Conservation (phyloP, 2,329 filamentous ascomycete species). For the Pseudopithomyces maydicus region DNA sequence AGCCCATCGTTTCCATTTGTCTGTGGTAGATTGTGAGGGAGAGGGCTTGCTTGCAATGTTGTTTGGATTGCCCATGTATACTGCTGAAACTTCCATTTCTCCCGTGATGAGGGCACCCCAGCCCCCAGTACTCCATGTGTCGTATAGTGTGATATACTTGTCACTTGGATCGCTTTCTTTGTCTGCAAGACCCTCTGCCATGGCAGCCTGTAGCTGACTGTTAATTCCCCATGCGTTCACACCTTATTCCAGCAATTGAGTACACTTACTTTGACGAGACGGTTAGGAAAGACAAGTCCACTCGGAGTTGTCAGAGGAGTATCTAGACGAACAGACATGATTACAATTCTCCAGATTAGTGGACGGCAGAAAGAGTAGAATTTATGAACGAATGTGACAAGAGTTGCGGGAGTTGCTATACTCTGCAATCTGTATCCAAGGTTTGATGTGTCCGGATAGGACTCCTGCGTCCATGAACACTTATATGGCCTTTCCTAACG, state of each 20-base stretch:
- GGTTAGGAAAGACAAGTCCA: conserved; percentile 41
- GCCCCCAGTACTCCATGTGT: conserved; percentile 56
- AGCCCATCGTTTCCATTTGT: conserved; percentile 22
- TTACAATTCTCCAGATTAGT: neutral
- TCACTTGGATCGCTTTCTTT: conserved; percentile 19
- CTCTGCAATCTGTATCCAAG: too few species aligned
- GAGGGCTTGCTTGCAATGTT: conserved; percentile 12
- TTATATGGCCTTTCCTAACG: too few species aligned
- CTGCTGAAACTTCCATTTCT: conserved; percentile 66
- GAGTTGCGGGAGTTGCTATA: too few species aligned
- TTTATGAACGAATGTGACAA: neutral
- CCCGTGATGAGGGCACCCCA: conserved; percentile 61
- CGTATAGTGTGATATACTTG: conserved; percentile 53
- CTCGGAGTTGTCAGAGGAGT: conserved; percentile 28
- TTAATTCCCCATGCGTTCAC: conserved; percentile 47
- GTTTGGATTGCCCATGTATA: conserved; percentile 53
- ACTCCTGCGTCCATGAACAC: too few species aligned
- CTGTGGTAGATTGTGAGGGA: conserved; percentile 46
- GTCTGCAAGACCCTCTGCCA: conserved; percentile 30
- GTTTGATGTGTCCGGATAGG: too few species aligned
- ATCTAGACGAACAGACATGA: conserved; percentile 14
- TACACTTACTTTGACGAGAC: conserved; percentile 41
- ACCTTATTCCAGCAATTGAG: conserved; percentile 46
- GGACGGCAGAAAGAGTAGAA: neutral
- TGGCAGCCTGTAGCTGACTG: conserved; percentile 39